A percentile compares a stretch with the other conserved stretches of the same genome.
phyloP scores from a whole-genome alignment of 352 stramenopile genomes.

The Globisporangium parvum region DNA sequence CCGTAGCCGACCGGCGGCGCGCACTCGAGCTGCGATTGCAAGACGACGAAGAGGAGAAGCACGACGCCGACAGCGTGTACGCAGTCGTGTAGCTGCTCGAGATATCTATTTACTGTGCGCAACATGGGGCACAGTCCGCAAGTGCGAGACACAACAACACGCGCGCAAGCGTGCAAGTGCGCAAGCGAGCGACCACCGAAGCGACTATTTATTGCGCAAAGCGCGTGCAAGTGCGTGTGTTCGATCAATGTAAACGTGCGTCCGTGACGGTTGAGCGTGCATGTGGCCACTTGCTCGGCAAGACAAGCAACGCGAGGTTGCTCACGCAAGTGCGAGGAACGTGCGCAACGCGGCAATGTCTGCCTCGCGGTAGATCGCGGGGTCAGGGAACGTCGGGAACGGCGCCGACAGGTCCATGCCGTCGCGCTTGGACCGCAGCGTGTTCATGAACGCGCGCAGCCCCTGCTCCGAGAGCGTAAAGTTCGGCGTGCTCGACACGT shows the following conservation, averaged over 20 bases:
- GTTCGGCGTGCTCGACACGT: slow-evolving; percentile 16
- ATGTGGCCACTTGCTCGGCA: no score
- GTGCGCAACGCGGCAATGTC: slow-evolving; percentile 25
- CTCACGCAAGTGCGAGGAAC: slow-evolving; percentile 14
- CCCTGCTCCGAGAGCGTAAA: slow-evolving; percentile 27
- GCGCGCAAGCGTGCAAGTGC: no score
- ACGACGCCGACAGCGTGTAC: slow-evolving; percentile 3
- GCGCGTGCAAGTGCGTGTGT: neutral
- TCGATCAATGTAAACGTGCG: neutral
- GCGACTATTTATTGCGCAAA: slow-evolving; percentile 3
- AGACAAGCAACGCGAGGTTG: no score
- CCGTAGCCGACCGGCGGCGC: neutral
- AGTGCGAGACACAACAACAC: no score
- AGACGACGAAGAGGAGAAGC: slow-evolving; percentile 15
- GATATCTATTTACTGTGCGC: neutral
- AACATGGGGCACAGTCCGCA: neutral
- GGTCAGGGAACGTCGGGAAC: slow-evolving; percentile 51
- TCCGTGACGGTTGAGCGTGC: no score
- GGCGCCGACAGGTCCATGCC: slow-evolving; percentile 42
- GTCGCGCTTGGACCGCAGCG: slow-evolving; percentile 48
- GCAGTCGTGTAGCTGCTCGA: slow-evolving; percentile 5
- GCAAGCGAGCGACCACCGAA: no score
- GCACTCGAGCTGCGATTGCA: slow-evolving; percentile 7
- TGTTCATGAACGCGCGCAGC: slow-evolving; percentile 51
- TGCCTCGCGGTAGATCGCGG: slow-evolving; percentile 31